These are phyloP conservation scores for Linum tenue DNA, from an alignment of 345 rosid species.

Conservation along the genomic window DNA sequence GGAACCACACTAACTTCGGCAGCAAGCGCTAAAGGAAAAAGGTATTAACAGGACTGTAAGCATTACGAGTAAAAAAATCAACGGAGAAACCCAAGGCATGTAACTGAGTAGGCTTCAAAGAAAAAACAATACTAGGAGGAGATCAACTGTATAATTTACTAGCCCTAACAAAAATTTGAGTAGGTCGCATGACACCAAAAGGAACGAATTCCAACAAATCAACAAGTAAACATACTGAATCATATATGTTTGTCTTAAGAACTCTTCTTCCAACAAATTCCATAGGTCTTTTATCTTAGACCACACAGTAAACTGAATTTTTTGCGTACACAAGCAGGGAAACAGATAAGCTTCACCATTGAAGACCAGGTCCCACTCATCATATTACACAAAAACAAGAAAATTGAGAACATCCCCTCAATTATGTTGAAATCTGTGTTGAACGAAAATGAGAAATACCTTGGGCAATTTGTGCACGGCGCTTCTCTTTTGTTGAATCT, in stretches of 20 bases:
- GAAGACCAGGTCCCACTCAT: no score
- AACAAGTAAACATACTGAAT: not conserved
- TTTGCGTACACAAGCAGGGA: not conserved
- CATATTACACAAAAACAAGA: no score
- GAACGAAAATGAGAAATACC: conserved; percentile 32
- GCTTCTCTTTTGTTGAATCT: conserved; percentile 86
- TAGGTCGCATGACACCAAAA: not conserved
- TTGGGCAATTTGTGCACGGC: conserved; percentile 92
- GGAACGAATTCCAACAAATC: not conserved
- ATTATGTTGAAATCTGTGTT: not conserved
- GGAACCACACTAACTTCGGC: conserved; percentile 92
- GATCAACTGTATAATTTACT: not conserved
- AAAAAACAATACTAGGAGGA: not conserved
- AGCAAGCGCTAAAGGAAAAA: conserved; percentile 52
- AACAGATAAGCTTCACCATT: not conserved
- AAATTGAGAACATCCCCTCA: not conserved
- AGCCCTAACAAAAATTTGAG: not conserved
- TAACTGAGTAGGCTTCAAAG: not conserved
- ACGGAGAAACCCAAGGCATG: not conserved
- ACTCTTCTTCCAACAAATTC: not conserved
- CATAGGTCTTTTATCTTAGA: not conserved
- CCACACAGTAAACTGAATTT: not conserved
- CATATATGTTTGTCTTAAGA: no score
- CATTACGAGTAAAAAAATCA: not conserved
- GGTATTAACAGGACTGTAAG: not conserved